phyloP scores from a whole-genome alignment of 768 basidiomycete species.

The Boletus fagicola region DNA sequence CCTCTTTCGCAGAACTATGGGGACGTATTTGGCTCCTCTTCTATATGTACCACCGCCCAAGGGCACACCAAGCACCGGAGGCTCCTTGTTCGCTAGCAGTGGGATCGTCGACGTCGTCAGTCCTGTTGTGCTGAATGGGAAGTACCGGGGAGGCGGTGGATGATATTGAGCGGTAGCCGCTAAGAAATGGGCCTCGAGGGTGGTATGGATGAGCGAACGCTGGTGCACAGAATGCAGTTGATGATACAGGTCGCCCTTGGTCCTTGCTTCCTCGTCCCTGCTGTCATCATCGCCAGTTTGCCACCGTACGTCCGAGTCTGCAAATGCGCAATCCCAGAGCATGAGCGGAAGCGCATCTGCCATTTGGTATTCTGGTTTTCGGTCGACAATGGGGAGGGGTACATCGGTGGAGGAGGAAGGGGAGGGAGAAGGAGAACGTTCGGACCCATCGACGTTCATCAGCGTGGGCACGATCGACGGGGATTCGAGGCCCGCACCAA shows the following conservation, averaged over 20 bases:
- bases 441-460: slow-evolving; percentile 59
- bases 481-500: slow-evolving; percentile 76
- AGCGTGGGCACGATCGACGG: slow-evolving; percentile 69
- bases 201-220: slow-evolving; percentile 62
- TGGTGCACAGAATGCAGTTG: slow-evolving; percentile 53
- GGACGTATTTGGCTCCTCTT: slow-evolving; percentile 61
- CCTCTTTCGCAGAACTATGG: slow-evolving; percentile 63
- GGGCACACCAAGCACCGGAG: slow-evolving; percentile 48
- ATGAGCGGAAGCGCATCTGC: slow-evolving; percentile 88
- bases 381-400: slow-evolving; percentile 51
- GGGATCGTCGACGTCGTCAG: slow-evolving; percentile 21
- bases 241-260: slow-evolving; percentile 44
- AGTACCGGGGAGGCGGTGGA: slow-evolving; percentile 36
- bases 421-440: not conserved
- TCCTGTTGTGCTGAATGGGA: slow-evolving; percentile 36
- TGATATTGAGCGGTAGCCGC: slow-evolving; percentile 54
- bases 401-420: not conserved
- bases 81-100: slow-evolving; percentile 11
- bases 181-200: slow-evolving; percentile 66
- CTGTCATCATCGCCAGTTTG: slow-evolving; percentile 46
- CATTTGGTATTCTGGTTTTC: slow-evolving; percentile 92
- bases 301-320: slow-evolving; percentile 69
- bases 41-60: slow-evolving; percentile 71
- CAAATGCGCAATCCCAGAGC: slow-evolving; percentile 86
- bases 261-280: slow-evolving; percentile 24